Base-by-base conservation (phyloP, 1,284 basidiomycete species). In the Trichosporon faecale region DNA sequence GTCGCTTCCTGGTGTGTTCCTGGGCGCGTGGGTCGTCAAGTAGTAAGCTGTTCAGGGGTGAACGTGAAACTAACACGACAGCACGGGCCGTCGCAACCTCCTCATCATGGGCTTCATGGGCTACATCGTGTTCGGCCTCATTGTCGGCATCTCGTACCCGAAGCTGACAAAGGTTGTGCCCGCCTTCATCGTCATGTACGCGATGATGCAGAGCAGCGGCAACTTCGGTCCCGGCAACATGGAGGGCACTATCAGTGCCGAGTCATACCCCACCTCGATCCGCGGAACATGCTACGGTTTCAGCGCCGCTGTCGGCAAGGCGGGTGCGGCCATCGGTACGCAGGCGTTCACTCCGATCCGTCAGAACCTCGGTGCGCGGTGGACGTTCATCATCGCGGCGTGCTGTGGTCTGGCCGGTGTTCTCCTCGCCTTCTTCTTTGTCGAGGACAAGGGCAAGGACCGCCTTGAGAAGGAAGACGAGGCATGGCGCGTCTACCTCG, bases 221-320 rank as follows among this genome's bases (percentile, higher is more conserved):
- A 91, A 92, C 77, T 68, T 90, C 77, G 90, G 91, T 18, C 91
- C 91, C 0, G 91, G 91, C 18, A 88, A 91, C 74, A 89, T 91
- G 87, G 84, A 90, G 14, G 90, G 89, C 68, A 85, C 91, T 6
- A 87, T 88, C 18, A 75, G 73, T 16, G 72, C 80, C 3, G 77
- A 90, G 68, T 89, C 88, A 6, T 91, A 87, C 78, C 87, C 90
- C 9, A 91, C 90, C 0, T 86, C 89, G 2, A 86, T 91, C 63
- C 85, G 90, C 66, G 91, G 90, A 6, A 90, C 89, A 4, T 89
- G 88, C 76, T 91, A 52, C 73, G 90, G 90, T 4, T 76, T 92
- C 65, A 80, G 78, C 6, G 82, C 90, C 11, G 90, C 90, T 0
- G 81, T 91, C 7, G 91, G 91, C 5, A 93, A 93, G 78, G 85